Evolutionary conservation across 2,329 filamentous ascomycete genomes (phyloP).

Genomic region (Penicillium brasilianum): DNA sequence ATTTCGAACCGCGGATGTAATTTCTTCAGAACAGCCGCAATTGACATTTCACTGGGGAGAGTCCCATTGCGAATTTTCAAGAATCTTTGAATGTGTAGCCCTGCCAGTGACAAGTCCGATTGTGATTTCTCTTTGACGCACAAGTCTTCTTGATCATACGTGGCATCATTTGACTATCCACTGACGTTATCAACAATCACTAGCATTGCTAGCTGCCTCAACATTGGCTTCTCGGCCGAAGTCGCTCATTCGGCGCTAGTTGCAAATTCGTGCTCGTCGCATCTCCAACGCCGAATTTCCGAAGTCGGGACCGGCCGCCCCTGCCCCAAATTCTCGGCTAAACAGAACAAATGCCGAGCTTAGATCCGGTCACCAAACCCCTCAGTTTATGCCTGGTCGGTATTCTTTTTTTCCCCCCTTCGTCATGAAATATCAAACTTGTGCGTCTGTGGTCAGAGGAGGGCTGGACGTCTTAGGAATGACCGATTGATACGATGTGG

Average conservation of each 20-base stretch:
- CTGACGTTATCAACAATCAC: too few species aligned
- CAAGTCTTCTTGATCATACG: neutral
- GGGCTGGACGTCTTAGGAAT: neutral
- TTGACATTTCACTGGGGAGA: constrained; percentile 12
- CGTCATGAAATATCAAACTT: neutral
- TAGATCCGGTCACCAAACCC: neutral
- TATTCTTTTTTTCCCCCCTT: neutral
- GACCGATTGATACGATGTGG: neutral
- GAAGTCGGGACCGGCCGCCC: constrained; percentile 4
- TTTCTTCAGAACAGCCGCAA: constrained; percentile 23
- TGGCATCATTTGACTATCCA: neutral
- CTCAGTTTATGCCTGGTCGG: neutral
- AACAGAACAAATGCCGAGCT: constrained; percentile 3
- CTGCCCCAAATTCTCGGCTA: neutral
- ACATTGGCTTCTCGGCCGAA: neutral
- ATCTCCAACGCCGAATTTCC: constrained; percentile 2
- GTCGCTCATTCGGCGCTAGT: neutral
- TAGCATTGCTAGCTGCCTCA: too few species aligned
- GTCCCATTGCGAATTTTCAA: neutral
- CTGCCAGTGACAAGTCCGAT: neutral
- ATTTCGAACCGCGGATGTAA: constrained; percentile 24
- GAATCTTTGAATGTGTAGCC: neutral
- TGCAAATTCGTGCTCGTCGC: neutral
- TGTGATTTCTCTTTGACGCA: neutral
- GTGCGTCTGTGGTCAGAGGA: neutral